phyloP scores from a whole-genome alignment of 2,329 filamentous ascomycete species.

The Botrytis fabae region DNA sequence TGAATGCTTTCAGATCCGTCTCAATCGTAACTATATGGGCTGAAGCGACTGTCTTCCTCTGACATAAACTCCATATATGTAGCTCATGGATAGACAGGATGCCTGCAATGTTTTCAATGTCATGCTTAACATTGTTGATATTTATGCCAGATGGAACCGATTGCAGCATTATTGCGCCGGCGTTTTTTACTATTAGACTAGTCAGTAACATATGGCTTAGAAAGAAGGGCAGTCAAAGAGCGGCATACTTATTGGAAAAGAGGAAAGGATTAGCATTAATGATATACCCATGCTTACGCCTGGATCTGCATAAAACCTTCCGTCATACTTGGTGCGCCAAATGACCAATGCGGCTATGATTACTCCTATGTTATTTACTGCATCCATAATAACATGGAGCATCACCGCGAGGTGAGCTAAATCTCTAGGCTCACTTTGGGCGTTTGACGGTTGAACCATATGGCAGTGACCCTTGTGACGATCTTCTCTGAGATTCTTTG shows the following conservation, averaged over 20 bases:
- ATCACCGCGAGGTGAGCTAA: constrained; percentile 72
- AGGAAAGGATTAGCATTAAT: constrained; percentile 68
- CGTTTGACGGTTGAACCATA: constrained; percentile 34
- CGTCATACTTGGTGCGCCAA: constrained; percentile 60
- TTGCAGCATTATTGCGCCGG: constrained; percentile 67
- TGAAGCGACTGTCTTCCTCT: constrained; percentile 67
- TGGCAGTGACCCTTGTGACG: constrained; percentile 55
- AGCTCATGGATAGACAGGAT: constrained; percentile 69
- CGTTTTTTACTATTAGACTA: constrained; percentile 49
- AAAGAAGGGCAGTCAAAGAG: not conserved
- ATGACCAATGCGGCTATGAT: constrained; percentile 69
- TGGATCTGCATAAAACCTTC: constrained; percentile 71
- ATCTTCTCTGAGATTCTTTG: constrained; percentile 22
- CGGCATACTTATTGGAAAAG: constrained; percentile 53
- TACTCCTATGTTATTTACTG: constrained; percentile 74
- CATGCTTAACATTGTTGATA: constrained; percentile 63
- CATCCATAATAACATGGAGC: constrained; percentile 70
- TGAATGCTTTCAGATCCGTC: constrained; percentile 57
- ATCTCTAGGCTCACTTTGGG: constrained; percentile 50
- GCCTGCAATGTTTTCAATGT: constrained; percentile 69
- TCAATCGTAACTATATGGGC: constrained; percentile 66
- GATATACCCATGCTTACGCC: constrained; percentile 68
- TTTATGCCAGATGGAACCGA: constrained; percentile 62
- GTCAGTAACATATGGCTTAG: not conserved
- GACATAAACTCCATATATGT: constrained; percentile 72